Base-by-base conservation (phyloP, 371 early-diverging fungal species). In the Saksenaea oblongispora region DNA sequence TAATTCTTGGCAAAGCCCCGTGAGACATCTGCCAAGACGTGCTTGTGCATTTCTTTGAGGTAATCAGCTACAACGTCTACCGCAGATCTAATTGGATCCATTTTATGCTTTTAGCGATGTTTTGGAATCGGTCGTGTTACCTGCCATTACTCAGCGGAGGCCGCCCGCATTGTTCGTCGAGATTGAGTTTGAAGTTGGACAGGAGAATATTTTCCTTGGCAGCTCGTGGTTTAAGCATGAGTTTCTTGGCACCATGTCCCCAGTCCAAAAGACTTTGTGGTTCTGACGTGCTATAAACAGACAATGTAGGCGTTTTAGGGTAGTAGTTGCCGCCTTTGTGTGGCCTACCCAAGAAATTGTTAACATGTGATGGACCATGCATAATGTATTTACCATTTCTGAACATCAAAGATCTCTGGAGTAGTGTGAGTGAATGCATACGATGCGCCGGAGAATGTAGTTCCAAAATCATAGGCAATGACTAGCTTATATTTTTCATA, bases 381-480 rank as follows among this genome's bases (percentile, higher is more conserved):
- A 24, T 53, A 31, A 36, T 24, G 10, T 47, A 26, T 62, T 56
- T 73, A 82, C 86, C 86, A 86, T 69, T 79, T 75, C 53, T 78
- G 75, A 55, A 86, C 71, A 61, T 86, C 87, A 39, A 76, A 79
- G 28, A 86, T 73, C 70, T 86, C 84, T 10, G 73, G 63, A 27
- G 71, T 64, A 27, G 75, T 75, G 55, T 83, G 84, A 3, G 79
- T 76, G 44, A 82, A 82, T 8, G 85, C 82, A 69, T 84, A 86
- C 18, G 87, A 82, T 34, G 84, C 83, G n/a, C 87, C 87, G 4
- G 82, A 79, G 27, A 67, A 81, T 5, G 82, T 82, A 1, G 82
- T 82, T 28, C 82, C 82, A 62, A 82, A 82, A 35, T 82, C 82
- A 58, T 82, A 82, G 1, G 79, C 72, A 62, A 82, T 75, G 2